Percentiles rank a stretch among this genome's conserved stretches.
Evolutionary conservation across 2,329 filamentous ascomycete species (phyloP).

Genomic region (Hymenoscyphus occultus): DNA sequence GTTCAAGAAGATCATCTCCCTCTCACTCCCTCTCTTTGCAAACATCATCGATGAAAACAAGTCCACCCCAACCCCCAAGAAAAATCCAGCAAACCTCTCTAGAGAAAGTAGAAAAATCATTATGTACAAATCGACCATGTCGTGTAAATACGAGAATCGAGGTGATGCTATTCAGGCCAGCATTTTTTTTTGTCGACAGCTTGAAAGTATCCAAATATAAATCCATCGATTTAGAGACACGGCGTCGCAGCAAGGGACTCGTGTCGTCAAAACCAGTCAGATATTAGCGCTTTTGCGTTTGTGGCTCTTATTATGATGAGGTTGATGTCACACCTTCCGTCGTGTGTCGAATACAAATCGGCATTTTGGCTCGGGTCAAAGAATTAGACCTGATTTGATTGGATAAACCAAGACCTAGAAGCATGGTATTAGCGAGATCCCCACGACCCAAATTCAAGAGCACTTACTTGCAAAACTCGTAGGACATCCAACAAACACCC

Average conservation of each 20-base stretch:
- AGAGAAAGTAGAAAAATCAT: constrained; percentile 11
- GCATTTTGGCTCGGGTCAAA: neutral
- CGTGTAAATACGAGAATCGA: constrained; percentile 5
- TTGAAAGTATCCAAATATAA: constrained; percentile 15
- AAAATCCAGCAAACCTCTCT: constrained; percentile 14
- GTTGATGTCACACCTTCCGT: neutral
- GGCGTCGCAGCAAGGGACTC: neutral
- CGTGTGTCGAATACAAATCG: neutral
- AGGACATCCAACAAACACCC: constrained; percentile 95
- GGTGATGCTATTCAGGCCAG: constrained; percentile 1
- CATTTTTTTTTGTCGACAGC: neutral
- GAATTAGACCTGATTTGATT: constrained; percentile 43
- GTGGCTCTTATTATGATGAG: neutral
- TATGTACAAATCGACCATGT: constrained; percentile 15
- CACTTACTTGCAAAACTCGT: constrained; percentile 65
- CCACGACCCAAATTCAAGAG: neutral
- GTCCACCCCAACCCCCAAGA: constrained; percentile 6
- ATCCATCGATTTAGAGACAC: constrained; percentile 1
- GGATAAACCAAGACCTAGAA: constrained; percentile 58
- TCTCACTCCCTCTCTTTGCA: neutral
- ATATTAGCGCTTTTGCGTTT: constrained; percentile 4
- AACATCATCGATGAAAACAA: constrained; percentile 2
- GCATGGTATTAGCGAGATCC: constrained; percentile 12
- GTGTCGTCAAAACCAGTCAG: neutral
- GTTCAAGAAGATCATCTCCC: neutral